Base-by-base conservation (phyloP, 1,139 yeast species). In the Magnusiomyces suaveolens region DNA sequence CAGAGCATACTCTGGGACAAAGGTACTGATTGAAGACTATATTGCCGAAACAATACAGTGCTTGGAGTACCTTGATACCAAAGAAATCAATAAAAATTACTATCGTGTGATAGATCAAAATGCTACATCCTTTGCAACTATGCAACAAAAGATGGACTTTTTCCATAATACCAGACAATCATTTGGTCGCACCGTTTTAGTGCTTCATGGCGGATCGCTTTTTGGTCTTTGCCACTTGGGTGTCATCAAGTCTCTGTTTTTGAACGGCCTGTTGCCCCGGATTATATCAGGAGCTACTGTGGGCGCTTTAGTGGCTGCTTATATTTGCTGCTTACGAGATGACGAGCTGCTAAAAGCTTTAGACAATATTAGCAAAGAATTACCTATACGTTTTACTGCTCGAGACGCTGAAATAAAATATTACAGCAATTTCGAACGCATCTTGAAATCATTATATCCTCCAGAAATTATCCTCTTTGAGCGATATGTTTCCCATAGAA, bases 181-280 rank as follows among this genome's bases (percentile, higher is more conserved):
- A 0, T 81, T 86, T 68, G 98, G 98, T 0, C 80, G 88, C 53
- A 88, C 97, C 0, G 97, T 97, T 0, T 74, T 92, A 57, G 80
- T 92, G 39, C 73, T 92, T 33, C 97, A 92, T 69, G 97, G 98
- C 32, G 97, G 97, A 0, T 86, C 97, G 0, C 72, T 92, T 29
- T 92, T 90, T 71, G 97, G 97, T 0, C 73, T 92, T 58, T 89
- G 96, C 64, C 98, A 92, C 67, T 69, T 92, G 51, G 98, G 98
- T 1, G 96, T 90, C 1, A 87, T 90, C 6, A 85, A 85, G 60
- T 92, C 94, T 0, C 72, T 92, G 23, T 80, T 84, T 59, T 77
- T 79, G 60, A 82, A 84, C 59, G 84, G 88, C 0, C 71, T 90
- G 43, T 72, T 90, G 52, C 98, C 98, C 0, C 72, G 85, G 51